Base-by-base conservation (phyloP, 2,329 filamentous ascomycete genomes). In the Alternaria arbusti region DNA sequence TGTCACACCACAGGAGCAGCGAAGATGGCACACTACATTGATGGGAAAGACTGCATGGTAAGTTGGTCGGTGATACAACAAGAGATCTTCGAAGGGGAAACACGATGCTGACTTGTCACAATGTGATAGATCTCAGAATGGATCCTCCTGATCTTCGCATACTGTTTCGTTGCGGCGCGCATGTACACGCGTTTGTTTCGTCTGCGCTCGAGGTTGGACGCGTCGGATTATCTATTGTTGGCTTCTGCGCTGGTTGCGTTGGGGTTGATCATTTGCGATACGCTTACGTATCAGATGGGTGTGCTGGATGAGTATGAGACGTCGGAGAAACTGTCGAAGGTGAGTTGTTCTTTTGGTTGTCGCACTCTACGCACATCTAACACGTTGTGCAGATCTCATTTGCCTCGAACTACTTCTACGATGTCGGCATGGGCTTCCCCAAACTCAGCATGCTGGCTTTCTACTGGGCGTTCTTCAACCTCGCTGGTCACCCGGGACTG, bases 401-500 rank as follows among this genome's bases (percentile, higher is more conserved):
- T 40, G 52, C 70, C 9, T 72, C 70, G 1, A 72, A 72, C 54
- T 72, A 72, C 56, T 72, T 72, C 61, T 72, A 72, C 57, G 70
- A 72, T 40, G 58, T 72, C 25, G 70, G 70, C 3, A 72, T 72
- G 68, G 70, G 70, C 0, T 72, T 72, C 40, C 70, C 70, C 11
- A 72, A 72, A 46, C 67, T 72, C 44, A 71, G 70, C 40, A 72
- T 72, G 70, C 64, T 72, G 8, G 70, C 68, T 4, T 72, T 72
- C 43, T 72, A 71, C 63, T 72, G 68, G 70, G 52, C 59, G 1
- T 72, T 61, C 50, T 72, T 72, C 65, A 63, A 72, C 44, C 64
- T 72, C 6, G 52, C 63, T 5, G 52, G 65, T 4, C 64, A 65
- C 11, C 68, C 70, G n/a, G 65, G 57, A 2, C 64, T 72, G 58